These are phyloP conservation scores for Astrephomene gubernaculifera DNA, from an alignment of 139 green algal species.

Conservation along the genomic window DNA sequence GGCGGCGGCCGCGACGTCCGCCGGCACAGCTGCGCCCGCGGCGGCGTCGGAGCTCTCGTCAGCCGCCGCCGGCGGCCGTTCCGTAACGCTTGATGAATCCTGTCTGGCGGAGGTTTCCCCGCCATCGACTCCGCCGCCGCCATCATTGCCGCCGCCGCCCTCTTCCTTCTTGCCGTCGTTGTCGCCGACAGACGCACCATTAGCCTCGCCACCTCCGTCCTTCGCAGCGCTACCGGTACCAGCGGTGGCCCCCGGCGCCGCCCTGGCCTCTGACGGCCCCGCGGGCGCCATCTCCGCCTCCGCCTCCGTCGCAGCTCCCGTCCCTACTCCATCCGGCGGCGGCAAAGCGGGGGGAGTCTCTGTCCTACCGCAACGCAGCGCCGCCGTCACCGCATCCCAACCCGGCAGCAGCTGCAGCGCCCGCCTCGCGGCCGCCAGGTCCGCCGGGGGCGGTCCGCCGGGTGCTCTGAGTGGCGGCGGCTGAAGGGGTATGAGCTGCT, in stretches of 20 bases:
- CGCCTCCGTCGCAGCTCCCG: no score
- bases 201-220: background rate
- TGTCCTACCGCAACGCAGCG: background rate
- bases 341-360: background rate
- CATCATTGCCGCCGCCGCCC: no score
- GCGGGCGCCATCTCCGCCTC: background rate
- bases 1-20: background rate
- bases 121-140: no score
- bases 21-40: background rate
- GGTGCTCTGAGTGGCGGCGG: background rate
- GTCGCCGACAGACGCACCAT: no score
- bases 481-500: slow-evolving; percentile 25
- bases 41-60: background rate
- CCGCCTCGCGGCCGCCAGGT: background rate
- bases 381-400: background rate
- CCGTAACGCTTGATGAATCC: background rate
- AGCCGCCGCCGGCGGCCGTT: background rate
- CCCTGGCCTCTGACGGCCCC: background rate
- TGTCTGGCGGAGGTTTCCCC: no score
- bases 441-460: background rate
- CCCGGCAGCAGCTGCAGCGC: slow-evolving; percentile 6
- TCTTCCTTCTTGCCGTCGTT: no score
- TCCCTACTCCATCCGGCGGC: no score
- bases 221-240: background rate
- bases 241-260: background rate